Base-by-base conservation (phyloP, 106 monocot species). In the Acorus calamus region DNA sequence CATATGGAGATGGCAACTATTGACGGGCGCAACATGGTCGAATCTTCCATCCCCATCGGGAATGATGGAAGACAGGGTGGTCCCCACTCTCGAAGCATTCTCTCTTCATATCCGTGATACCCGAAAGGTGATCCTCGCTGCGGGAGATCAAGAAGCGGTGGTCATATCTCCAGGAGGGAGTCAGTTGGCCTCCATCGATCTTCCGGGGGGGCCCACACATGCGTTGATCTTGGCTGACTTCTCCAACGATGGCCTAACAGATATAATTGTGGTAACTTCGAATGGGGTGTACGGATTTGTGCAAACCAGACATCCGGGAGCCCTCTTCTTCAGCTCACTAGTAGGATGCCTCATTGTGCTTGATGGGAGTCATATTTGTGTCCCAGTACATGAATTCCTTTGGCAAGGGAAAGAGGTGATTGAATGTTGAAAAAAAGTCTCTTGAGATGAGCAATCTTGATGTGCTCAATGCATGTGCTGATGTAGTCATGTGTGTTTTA, bases 261-360 rank as follows among this genome's bases (percentile, higher is more conserved):
- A 98, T 65, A 68, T 98, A 45, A 81, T 96, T 71, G 42, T 96
- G 10, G 76, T 85, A 3, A 87, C 91, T 12, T 76, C 90, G 4
- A 47, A 64, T 14, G 96, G 96, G 52, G 76, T 86, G 47, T 91
- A 96, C 63, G 94, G 94, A 49, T 87, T 83, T 47, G 77, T 80
- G 11, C 96, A 91, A 78, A 83, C 76, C 49, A 79, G 91, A 71
- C 90, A 85, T 47, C 96, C 96, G 2, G 96, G 96, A 50, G 96
- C 96, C 9, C 70, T 98, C 54, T 98, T 98, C 66, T 98, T 98
- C 64, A 98, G 87, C 60, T 76, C 83, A 7, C 91, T 91, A 42
- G 91, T 98, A 8, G 87, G 96, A 7, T 91, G 91, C 77, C 72
- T 98, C 60, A 80, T 98, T 55, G 73, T 98, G 52, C 80, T n/a